Evolutionary conservation across 2,329 filamentous ascomycete species (phyloP).

Genomic region (Diaporthe humulicola): DNA sequence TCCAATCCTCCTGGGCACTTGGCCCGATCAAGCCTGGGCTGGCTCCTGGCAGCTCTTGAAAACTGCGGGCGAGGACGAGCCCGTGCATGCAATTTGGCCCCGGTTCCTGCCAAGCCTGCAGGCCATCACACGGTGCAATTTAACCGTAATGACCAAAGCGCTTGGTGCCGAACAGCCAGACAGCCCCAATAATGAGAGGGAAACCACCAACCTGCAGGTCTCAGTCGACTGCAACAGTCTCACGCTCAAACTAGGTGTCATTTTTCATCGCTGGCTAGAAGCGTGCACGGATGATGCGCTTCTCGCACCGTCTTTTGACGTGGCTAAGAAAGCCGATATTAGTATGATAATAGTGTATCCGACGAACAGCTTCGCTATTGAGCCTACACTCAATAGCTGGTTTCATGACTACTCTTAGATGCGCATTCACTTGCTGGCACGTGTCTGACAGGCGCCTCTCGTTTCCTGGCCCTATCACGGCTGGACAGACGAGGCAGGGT

Average conservation of each 20-base stretch:
- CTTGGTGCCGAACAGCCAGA: background rate
- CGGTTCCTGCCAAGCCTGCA: constrained; percentile 17
- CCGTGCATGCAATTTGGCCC: background rate
- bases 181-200: background rate
- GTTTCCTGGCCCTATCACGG: background rate
- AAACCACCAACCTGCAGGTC: constrained; percentile 1
- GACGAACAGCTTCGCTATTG: background rate
- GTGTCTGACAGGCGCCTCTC: background rate
- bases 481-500: background rate
- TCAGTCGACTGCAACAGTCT: background rate
- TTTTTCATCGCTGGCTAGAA: background rate
- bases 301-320: background rate
- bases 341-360: background rate
- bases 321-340: background rate
- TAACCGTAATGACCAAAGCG: constrained; percentile 27
- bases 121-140: constrained; percentile 21
- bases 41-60: constrained; percentile 19
- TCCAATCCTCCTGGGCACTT: constrained; percentile 14
- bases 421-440: too few species aligned
- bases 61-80: background rate
- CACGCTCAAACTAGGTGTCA: background rate
- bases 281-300: background rate
- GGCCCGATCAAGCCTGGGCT: constrained; percentile 18
- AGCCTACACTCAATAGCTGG: background rate
- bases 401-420: background rate